phyloP scores from a whole-genome alignment of 129 eudicot genomes.

The Escallonia herrerae region DNA sequence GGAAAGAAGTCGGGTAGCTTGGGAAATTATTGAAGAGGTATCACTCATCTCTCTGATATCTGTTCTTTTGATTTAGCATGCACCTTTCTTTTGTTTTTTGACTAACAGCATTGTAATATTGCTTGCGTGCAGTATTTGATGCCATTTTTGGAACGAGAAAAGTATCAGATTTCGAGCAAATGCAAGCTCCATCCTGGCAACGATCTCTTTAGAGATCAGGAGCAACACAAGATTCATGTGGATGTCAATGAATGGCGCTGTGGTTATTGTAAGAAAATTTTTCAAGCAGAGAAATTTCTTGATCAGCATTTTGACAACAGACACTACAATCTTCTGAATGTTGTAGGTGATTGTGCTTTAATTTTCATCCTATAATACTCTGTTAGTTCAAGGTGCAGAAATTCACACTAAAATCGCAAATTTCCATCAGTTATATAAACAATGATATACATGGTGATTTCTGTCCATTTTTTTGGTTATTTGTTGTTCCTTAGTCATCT shows the following conservation, averaged over 20 bases:
- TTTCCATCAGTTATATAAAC: no score
- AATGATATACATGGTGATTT: no score
- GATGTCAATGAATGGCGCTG: conserved; percentile 96
- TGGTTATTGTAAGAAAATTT: conserved; percentile 89
- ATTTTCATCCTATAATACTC: conserved; percentile 7
- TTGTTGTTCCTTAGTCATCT: no score
- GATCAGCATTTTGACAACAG: conserved; percentile 93
- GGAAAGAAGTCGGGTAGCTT: conserved; percentile 90
- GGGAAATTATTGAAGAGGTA: conserved; percentile 79
- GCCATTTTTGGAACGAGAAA: conserved; percentile 86
- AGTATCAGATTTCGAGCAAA: conserved; percentile 43
- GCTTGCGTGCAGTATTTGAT: conserved; percentile 58
- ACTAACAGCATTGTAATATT: background rate
- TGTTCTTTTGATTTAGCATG: no score
- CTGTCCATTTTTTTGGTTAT: no score
- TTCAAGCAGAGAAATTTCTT: conserved; percentile 72
- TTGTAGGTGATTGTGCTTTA: conserved; percentile 44
- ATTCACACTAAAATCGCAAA: no score
- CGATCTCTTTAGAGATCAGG: conserved; percentile 90
- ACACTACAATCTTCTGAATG: conserved; percentile 79
- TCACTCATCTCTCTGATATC: background rate
- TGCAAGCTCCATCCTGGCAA: conserved; percentile 83
- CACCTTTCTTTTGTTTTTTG: no score
- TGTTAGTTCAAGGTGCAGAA: no score
- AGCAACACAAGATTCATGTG: conserved; percentile 77